Evolutionary conservation across 2,329 filamentous ascomycete species (phyloP), one percentile per base, ranked within the genome.

Genomic region (Teratosphaeria gauchensis): DNA sequence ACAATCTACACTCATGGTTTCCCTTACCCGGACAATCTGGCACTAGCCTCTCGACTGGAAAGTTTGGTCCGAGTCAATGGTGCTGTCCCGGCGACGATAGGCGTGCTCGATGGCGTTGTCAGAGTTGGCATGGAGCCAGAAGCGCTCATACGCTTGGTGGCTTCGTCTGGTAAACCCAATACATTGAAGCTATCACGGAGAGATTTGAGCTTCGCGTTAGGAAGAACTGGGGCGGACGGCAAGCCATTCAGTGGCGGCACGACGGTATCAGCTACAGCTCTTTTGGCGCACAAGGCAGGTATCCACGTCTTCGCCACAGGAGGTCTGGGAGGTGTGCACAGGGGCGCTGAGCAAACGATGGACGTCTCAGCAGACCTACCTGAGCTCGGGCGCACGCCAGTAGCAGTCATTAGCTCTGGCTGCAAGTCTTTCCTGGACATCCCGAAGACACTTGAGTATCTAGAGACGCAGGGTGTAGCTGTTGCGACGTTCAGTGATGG

Each of bases 391-490:
- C 83, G 91, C 59, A 96, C 92, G 7, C 84, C 89, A 11, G 87
- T 99, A 56, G 87, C 92, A 30, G 92, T 99, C 2, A 80, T 99
- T 56, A 89, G 87, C 73, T 90, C 89, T 64, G 94, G 94, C 14
- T 95, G 90, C 76, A 99, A 99, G 76, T 94, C 92, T 62, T 97
- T 99, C 73, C 80, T 99, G 42, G 94, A 99, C 70, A 91, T 96
- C 60, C 85, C 88, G 2, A 82, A 90, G 56, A 99, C 94, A 0
- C 80, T 99, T 4, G 94, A 99, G 76, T 86, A 85, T 66, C 77
- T 88, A 3, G 85, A 88, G 68, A 88, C 85, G 0, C 81, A 87
- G 69, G 89, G 89, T 9, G 91, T 90, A 24, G 82, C 87, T 42
- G 91, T 96, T 0, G 88, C 85, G 3, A 97, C 94, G 2, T 99